These are phyloP conservation scores for Coemansia sp. DNA, from an alignment of 192 early-diverging fungal genomes.

Conservation along the genomic window DNA sequence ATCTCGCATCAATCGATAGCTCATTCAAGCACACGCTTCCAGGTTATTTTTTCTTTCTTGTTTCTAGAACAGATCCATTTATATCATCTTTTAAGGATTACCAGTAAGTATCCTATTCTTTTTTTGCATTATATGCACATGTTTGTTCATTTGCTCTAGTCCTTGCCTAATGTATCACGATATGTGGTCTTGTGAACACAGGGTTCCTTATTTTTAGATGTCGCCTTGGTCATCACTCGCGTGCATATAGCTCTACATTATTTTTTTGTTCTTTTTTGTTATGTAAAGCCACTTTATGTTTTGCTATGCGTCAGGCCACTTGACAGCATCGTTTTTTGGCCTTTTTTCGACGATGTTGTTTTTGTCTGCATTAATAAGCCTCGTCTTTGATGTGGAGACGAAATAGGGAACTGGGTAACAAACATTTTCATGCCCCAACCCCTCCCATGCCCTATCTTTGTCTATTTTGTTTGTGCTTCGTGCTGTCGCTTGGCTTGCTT, in stretches of 20 bases:
- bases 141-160: background rate
- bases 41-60: too few species aligned
- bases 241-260: conserved; percentile 3
- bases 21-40: too few species aligned
- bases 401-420: background rate
- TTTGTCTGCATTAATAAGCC: background rate
- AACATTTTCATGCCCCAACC: background rate
- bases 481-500: too few species aligned
- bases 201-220: background rate
- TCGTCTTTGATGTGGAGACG: background rate
- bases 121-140: too few species aligned
- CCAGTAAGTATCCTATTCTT: background rate
- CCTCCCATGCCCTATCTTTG: background rate
- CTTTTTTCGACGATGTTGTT: background rate
- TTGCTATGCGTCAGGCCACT: background rate
- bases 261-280: background rate
- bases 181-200: background rate
- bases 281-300: background rate
- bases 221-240: conserved; percentile 6
- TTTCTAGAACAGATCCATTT: too few species aligned
- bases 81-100: background rate
- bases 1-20: background rate
- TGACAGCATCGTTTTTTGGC: background rate
- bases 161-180: background rate
- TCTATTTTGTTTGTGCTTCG: background rate